phyloP scores from a whole-genome alignment of 1,284 basidiomycete species.

The Ganoderma leucocontextum region DNA sequence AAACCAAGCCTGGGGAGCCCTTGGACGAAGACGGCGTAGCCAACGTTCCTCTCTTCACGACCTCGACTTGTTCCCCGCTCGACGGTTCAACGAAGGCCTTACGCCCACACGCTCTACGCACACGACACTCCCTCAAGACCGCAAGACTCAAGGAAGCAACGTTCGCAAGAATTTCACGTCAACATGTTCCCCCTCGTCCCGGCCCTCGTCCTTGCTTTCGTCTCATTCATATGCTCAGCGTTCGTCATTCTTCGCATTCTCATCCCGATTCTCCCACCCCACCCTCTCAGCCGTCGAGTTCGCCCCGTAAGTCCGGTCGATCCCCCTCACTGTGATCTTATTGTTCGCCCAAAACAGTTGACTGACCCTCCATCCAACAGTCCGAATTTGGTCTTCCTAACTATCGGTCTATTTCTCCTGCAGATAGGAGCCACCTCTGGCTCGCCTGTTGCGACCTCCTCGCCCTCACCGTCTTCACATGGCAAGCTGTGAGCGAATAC shows the following conservation, averaged over 20 bases:
- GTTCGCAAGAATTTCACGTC: slow-evolving; percentile 33
- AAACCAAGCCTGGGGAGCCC: slow-evolving; percentile 27
- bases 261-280: slow-evolving; percentile 73
- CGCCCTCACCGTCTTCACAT: slow-evolving; percentile 66
- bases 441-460: slow-evolving; percentile 69
- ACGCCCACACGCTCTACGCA: slow-evolving; percentile 45
- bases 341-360: slow-evolving; percentile 28
- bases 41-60: slow-evolving; percentile 37
- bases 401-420: slow-evolving; percentile 66
- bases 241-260: slow-evolving; percentile 77
- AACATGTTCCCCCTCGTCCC: slow-evolving; percentile 72
- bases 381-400: slow-evolving; percentile 76
- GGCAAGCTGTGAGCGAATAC: slow-evolving; percentile 67
- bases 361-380: slow-evolving; percentile 44
- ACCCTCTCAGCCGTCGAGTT: slow-evolving; percentile 73
- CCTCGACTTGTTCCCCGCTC: slow-evolving; percentile 43
- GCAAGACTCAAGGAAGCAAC: slow-evolving; percentile 26
- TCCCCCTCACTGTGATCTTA: slow-evolving; percentile 19
- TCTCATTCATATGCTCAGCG: slow-evolving; percentile 73
- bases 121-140: slow-evolving; percentile 43
- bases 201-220: slow-evolving; percentile 67
- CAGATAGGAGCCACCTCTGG: slow-evolving; percentile 77
- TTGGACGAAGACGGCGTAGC: slow-evolving; percentile 13
- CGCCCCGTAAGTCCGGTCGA: slow-evolving; percentile 59
- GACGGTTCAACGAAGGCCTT: slow-evolving; percentile 47